These are phyloP conservation scores for Apophysomyces trapeziformis DNA, from an alignment of 371 early-diverging fungal species.

Conservation along the genomic window DNA sequence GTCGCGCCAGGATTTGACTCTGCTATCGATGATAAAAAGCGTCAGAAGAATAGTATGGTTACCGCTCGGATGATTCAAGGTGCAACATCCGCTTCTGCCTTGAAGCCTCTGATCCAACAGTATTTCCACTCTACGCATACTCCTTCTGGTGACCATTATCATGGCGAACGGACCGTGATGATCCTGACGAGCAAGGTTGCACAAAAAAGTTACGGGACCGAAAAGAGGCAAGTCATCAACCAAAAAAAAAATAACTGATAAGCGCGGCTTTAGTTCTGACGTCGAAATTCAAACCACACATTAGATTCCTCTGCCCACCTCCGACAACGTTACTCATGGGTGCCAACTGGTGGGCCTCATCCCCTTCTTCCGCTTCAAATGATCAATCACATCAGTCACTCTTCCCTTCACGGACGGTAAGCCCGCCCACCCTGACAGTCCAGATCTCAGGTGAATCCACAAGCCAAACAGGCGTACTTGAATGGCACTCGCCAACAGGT, in stretches of 20 bases:
- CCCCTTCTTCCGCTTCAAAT: background rate
- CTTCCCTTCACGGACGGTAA: conserved; percentile 10
- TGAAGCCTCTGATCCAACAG: conserved; percentile 45
- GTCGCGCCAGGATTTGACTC: conserved; percentile 7
- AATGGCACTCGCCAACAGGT: conserved; percentile 26
- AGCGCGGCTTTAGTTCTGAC: background rate
- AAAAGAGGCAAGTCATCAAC: conserved; percentile 55
- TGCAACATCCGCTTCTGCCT: conserved; percentile 22
- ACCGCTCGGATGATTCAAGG: conserved; percentile 39
- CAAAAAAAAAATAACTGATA: background rate
- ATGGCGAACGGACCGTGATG: conserved; percentile 65
- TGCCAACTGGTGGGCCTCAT: conserved; percentile 54
- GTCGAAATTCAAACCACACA: background rate
- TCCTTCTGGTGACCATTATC: background rate
- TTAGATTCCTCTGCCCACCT: conserved; percentile 70
- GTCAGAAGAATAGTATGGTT: conserved; percentile 4
- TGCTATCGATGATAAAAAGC: background rate
- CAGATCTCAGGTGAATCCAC: conserved; percentile 29
- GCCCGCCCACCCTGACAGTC: conserved; percentile 26
- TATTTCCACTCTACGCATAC: conserved; percentile 44
- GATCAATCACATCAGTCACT: background rate
- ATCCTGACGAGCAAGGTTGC: conserved; percentile 76
- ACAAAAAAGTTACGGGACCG: conserved; percentile 80
- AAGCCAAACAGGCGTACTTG: conserved; percentile 23
- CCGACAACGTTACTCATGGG: conserved; percentile 74